These are phyloP conservation scores for Pseudogymnoascus sp. DNA, from an alignment of 2,329 filamentous ascomycete genomes.

Conservation along the genomic window DNA sequence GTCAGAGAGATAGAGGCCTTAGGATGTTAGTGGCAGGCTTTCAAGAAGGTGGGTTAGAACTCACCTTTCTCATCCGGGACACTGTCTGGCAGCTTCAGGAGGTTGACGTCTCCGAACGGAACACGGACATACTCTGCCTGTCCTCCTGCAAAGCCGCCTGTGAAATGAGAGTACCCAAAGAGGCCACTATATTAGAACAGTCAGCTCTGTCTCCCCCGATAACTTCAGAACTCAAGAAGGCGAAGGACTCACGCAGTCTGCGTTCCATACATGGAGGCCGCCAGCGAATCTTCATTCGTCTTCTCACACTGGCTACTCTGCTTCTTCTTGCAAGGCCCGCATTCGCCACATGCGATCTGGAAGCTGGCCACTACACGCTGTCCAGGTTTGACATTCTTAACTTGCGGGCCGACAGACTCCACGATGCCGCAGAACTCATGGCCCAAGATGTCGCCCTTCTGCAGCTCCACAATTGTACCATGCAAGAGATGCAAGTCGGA, in stretches of 20 bases:
- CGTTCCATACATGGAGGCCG: slow-evolving; percentile 49
- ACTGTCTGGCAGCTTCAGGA: slow-evolving; percentile 55
- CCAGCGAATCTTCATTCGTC: slow-evolving; percentile 53
- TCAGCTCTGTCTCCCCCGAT: neutral
- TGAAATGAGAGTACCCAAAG: slow-evolving; percentile 53
- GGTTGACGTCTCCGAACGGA: slow-evolving; percentile 56
- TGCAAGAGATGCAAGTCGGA: slow-evolving; percentile 29
- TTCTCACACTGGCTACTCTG: slow-evolving; percentile 51
- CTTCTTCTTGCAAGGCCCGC: slow-evolving; percentile 45
- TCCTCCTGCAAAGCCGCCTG: slow-evolving; percentile 59
- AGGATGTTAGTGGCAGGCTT: neutral
- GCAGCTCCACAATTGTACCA: slow-evolving; percentile 35
- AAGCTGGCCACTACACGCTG: slow-evolving; percentile 58
- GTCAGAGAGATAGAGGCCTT: slow-evolving; percentile 54
- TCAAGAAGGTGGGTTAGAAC: neutral
- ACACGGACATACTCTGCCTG: slow-evolving; percentile 63
- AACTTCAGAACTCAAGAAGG: slow-evolving; percentile 37
- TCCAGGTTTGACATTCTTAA: slow-evolving; percentile 42
- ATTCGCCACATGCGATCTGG: slow-evolving; percentile 53
- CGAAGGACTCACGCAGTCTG: slow-evolving; percentile 28
- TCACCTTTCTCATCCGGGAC: slow-evolving; percentile 55
- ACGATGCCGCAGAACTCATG: slow-evolving; percentile 58
- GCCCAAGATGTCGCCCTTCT: slow-evolving; percentile 49
- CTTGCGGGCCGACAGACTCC: slow-evolving; percentile 47
- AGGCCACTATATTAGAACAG: slow-evolving; percentile 34